Base-by-base conservation (phyloP, 225 moss, liverwort and hornwort species). In the Pseudoscleropodium purum region DNA sequence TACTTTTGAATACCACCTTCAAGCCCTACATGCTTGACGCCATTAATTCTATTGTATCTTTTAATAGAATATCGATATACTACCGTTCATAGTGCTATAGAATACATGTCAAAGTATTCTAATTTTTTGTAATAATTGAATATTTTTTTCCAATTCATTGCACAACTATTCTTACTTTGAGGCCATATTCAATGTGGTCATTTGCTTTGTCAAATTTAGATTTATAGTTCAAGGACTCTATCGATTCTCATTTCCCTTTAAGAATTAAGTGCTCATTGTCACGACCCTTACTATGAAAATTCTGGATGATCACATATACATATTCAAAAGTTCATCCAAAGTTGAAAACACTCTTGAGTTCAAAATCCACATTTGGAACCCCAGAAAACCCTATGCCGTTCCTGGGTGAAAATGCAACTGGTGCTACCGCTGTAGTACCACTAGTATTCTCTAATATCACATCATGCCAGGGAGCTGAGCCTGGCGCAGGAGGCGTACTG, bases 101-200 rank as follows among this genome's bases (percentile, higher is more conserved):
- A 51, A 51, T 52, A 52, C 5, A 34, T 51, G 8, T 34, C 0
- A 13, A 1, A 34, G 2, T 76, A 51, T 5, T 5, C 6, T 49
- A 11, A 6, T 76, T 68, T 11, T 41, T 45, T 7, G 20, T 17
- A 33, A 33, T 19, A 33, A 13, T 34, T 76, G 33, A 2, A 34
- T 34, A 1, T 13, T 13, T 11, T 51, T 34, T 34, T 5, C 4
- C 34, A 52, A 77, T 51, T 77, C 52, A 34, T 52, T 3, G 2
- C 1, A 0, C 34, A 77, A 77, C 13, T 36, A 34, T 52, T 34
- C 3, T 14, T 34, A 77, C 0, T 77, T 34, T 0, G 0, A 1
- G 0, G 10, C 0, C 0, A 13, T 23, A 77, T 34, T 5, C 8
- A 77, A 34, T 13, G 23, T 21, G 4, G 8, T 52, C 0, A 0